Base-by-base conservation (phyloP, 352 stramenopile species). In the Pythium phragmiticola region DNA sequence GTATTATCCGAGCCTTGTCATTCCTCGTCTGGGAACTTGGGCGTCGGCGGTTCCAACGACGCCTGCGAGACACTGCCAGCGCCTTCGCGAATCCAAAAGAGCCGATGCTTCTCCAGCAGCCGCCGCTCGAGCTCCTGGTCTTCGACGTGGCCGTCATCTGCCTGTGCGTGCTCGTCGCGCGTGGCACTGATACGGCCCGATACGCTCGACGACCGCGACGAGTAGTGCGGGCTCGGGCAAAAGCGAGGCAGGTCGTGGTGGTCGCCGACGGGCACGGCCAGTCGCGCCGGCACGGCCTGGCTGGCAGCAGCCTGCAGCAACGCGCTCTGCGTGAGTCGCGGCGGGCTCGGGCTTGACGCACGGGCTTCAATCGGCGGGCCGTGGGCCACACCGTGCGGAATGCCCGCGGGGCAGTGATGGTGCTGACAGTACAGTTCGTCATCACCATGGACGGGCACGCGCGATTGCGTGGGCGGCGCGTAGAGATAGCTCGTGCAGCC, bases 1-100 rank as follows among this genome's bases (percentile, higher is more conserved):
- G 39, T 46, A 8, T 46, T 7, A n/a, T 19, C 45, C 45, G 7
- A 9, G 34, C 7, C 34, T 39, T 39, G 28, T 65, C 50, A 58
- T 3, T 47, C 59, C 46, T 59, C 59, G 33, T 51, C 57, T 2
- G 57, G 46, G 47, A 51, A 64, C 37, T 64, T 64, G 59, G 60
- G 42, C 9, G 52, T 56, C 19, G 30, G 60, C 43, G 51, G 50
- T 30, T 63, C 61, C 4, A 58, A 36, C 8, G 61, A 65, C 7
- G 60, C 46, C 26, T 59, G 49, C 39, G 59, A 59, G 41, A 65
- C 59, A 41, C 50, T 70, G 19, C 65, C 54, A 3, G 81, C 81
- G 21, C 78, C 81, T 72, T 90, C 81, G 41, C 80, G 73, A 68
- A 90, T 90, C 81, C 81, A 90, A 50, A 90, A 90, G n/a, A 83